Conservation (phyloP, 331 rosid genomes). For the Rosa hybrid region DNA sequence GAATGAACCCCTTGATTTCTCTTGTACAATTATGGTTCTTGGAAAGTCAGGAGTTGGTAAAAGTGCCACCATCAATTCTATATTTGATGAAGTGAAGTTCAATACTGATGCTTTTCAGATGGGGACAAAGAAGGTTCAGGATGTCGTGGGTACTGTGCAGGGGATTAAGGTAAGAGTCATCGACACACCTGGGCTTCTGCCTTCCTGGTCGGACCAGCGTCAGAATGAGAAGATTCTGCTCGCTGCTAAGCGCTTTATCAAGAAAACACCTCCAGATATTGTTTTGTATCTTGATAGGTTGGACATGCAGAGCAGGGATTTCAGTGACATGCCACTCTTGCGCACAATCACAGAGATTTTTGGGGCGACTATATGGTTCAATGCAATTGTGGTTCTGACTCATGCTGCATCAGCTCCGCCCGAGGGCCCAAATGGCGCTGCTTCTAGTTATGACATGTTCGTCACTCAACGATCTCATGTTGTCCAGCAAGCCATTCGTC, state of each 20-base stretch:
- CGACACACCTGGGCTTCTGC: constrained; percentile 95
- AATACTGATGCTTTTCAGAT: constrained; percentile 84
- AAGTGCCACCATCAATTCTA: constrained; percentile 97
- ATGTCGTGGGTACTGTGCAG: constrained; percentile 93
- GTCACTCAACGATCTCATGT: constrained; percentile 97
- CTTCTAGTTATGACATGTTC: constrained; percentile 93
- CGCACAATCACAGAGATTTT: constrained; percentile 87
- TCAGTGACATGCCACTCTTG: constrained; percentile 91
- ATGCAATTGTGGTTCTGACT: constrained; percentile 93
- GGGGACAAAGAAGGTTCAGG: constrained; percentile 97
- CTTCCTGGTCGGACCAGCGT: constrained; percentile 90
- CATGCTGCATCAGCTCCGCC: constrained; percentile 99
- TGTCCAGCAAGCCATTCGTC: constrained; percentile 99
- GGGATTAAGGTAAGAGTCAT: constrained; percentile 94
- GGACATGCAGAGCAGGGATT: constrained; percentile 92
- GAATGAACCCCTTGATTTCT: constrained; percentile 90
- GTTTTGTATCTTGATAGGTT: constrained; percentile 92
- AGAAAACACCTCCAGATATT: constrained; percentile 94
- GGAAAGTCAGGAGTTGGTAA: constrained; percentile 98
- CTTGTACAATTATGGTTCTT: constrained; percentile 95
- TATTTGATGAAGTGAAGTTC: constrained; percentile 88
- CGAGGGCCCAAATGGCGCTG: constrained; percentile 91
- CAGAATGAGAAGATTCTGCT: constrained; percentile 86
- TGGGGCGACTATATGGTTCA: constrained; percentile 95
- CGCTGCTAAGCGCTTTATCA: constrained; percentile 73